These are phyloP conservation scores for Thalassiosira oceanica DNA, from an alignment of 352 stramenopile species.

Conservation along the genomic window DNA sequence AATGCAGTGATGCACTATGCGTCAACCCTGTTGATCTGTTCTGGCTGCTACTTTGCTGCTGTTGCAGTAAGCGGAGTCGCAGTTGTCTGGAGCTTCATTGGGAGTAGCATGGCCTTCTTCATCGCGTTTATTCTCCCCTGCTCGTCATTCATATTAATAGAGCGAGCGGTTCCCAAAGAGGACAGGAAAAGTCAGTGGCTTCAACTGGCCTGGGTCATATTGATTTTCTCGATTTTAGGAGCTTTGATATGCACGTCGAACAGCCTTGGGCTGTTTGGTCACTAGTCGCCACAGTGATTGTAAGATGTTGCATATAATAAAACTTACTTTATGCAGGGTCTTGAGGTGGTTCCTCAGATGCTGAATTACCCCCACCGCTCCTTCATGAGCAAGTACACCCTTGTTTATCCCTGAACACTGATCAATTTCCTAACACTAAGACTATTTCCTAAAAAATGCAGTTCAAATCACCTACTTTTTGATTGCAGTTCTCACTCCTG, in stretches of 20 bases:
- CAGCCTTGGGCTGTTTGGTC: too few relatives aligned
- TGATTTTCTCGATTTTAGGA: slow-evolving; percentile 44
- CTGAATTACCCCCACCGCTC: too few relatives aligned
- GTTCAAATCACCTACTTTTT: too few relatives aligned
- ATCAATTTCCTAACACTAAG: too few relatives aligned
- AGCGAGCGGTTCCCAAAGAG: slow-evolving; percentile 28
- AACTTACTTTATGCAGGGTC: too few relatives aligned
- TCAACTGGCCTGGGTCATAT: slow-evolving; percentile 32
- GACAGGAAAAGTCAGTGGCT: slow-evolving; percentile 23
- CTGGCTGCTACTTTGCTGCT: slow-evolving; percentile 53
- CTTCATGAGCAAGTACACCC: too few relatives aligned
- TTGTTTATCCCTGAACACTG: too few relatives aligned
- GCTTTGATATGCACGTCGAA: slow-evolving; percentile 48
- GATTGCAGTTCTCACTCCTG: too few relatives aligned
- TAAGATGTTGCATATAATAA: too few relatives aligned
- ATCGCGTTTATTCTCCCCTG: slow-evolving; percentile 74
- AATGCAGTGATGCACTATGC: slow-evolving; percentile 39
- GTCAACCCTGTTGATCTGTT: slow-evolving; percentile 56
- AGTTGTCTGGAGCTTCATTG: slow-evolving; percentile 70
- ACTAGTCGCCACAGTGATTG: too few relatives aligned
- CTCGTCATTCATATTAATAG: slow-evolving; percentile 66
- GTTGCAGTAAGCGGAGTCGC: slow-evolving; percentile 56
- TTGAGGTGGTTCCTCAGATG: too few relatives aligned
- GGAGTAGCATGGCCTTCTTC: slow-evolving; percentile 65
- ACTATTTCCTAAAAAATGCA: too few relatives aligned